Base-by-base conservation (phyloP, 306 rosid genomes). In the Pterocarpus macrocarpus region DNA sequence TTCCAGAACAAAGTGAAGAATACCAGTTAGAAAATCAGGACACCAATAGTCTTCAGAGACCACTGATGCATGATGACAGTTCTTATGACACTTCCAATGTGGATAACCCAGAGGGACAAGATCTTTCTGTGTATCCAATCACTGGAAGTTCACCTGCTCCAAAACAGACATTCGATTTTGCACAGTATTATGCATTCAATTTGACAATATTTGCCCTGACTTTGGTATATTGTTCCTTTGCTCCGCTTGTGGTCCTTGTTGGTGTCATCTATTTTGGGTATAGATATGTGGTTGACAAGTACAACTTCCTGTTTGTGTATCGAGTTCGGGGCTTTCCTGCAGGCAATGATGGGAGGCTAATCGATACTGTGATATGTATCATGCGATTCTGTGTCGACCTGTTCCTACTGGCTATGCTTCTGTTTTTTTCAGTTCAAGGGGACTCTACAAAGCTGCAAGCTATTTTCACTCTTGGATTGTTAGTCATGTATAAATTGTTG, bases 371-470 rank as follows among this genome's bases (percentile, higher is more conserved):
- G 32, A 53, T 93, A 85, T 75, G 88, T 80, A 89, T 90, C 93
- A 95, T 91, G 98, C 94, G 99, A 4, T 89, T 95, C 86, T 93
- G 96, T 33, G 93, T 95, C 12, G 98, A 95, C 87, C 66, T 93
- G 36, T 95, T 88, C 87, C 82, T 95, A 64, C 80, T 95, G 11
- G 90, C 95, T 1, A 95, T 95, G 99, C 99, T 95, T 59, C 83
- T 95, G 80, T 95, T 89, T 88, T 95, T 95, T 78, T 95, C 99
- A 3, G 97, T 91, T 55, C 89, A 91, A 15, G 99, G 99, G 47
- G 98, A 95, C 88, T 91, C 97, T 8, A 89, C 89, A 2, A 95
- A 95, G 94, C 85, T 95, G 86, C 97, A 95, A 88, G 99, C 99
- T 13, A 93, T 95, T 56, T 90, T 95, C 85, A 95, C 99, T 71